Evolutionary conservation across 352 stramenopile genomes (phyloP).

Genomic region (Aphanomyces euteiches): DNA sequence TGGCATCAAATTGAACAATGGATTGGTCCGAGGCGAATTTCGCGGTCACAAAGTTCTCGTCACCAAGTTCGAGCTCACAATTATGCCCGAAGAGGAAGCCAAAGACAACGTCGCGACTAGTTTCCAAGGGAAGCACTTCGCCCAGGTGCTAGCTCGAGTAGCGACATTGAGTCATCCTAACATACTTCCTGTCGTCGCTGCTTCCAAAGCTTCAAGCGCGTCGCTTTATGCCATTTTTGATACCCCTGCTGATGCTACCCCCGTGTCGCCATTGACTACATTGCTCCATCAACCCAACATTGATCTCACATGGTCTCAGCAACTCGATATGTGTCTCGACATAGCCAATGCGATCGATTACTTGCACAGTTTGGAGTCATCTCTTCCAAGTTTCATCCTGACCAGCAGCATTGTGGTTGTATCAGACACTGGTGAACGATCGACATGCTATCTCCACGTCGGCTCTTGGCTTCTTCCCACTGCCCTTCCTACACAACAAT

Average conservation of each 20-base stretch:
- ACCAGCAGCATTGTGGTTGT: constrained; percentile 18
- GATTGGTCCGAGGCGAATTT: constrained; percentile 10
- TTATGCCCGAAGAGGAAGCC: constrained; percentile 7
- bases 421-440: background rate
- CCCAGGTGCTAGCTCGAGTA: background rate
- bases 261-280: background rate
- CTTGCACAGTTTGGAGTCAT: background rate
- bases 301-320: background rate
- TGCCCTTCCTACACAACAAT: background rate
- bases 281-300: background rate
- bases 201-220: constrained; percentile 9
- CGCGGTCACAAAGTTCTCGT: background rate
- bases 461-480: constrained; percentile 2
- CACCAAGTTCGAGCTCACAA: constrained; percentile 15
- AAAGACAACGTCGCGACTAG: background rate
- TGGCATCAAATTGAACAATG: background rate
- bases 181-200: constrained; percentile 11
- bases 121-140: background rate
- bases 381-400: background rate
- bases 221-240: constrained; percentile 19
- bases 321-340: constrained; percentile 14
- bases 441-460: background rate
- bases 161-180: constrained; percentile 13
- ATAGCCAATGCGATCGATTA: constrained; percentile 1
- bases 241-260: background rate